These are phyloP conservation scores for Gremmenia infestans DNA, from an alignment of 2,329 filamentous ascomycete genomes.

Conservation along the genomic window DNA sequence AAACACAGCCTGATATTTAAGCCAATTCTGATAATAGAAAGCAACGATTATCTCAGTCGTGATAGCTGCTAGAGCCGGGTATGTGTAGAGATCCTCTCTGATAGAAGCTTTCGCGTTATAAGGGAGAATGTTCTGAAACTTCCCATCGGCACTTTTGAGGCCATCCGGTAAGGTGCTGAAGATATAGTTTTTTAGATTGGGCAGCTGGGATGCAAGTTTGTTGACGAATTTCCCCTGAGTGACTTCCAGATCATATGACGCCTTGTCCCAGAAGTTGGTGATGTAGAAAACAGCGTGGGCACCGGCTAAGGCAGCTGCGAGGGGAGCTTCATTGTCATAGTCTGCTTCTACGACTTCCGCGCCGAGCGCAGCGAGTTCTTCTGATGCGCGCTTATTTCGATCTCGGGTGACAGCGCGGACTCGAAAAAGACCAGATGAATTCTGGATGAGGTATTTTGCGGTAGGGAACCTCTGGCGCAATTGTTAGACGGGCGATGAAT, in stretches of 20 bases:
- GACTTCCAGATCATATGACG: conserved; percentile 14
- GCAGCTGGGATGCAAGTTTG: conserved; percentile 36
- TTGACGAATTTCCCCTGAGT: conserved; percentile 37
- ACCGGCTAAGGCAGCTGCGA: conserved; percentile 37
- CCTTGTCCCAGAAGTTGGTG: conserved; percentile 31
- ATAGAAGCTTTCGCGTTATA: background rate
- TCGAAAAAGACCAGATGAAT: conserved; percentile 40
- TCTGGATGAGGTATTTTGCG: conserved; percentile 39
- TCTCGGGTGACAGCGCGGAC: conserved; percentile 48
- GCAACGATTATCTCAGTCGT: background rate
- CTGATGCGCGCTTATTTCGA: conserved; percentile 20
- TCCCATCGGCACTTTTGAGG: conserved; percentile 32
- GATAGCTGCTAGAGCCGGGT: background rate
- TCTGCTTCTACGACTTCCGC: conserved; percentile 37
- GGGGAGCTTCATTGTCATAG: conserved; percentile 32
- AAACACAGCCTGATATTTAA: background rate
- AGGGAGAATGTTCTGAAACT: conserved; percentile 20
- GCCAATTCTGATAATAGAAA: background rate
- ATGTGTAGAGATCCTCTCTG: background rate
- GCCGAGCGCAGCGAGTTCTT: conserved; percentile 4
- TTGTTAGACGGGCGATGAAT: background rate
- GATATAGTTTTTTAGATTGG: conserved; percentile 28
- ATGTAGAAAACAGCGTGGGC: conserved; percentile 45
- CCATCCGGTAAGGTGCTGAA: conserved; percentile 38
- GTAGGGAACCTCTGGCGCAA: conserved; percentile 45